These are phyloP conservation scores for Musa beccarii DNA, from an alignment of 176 grass and related monocot genomes.

Conservation along the genomic window DNA sequence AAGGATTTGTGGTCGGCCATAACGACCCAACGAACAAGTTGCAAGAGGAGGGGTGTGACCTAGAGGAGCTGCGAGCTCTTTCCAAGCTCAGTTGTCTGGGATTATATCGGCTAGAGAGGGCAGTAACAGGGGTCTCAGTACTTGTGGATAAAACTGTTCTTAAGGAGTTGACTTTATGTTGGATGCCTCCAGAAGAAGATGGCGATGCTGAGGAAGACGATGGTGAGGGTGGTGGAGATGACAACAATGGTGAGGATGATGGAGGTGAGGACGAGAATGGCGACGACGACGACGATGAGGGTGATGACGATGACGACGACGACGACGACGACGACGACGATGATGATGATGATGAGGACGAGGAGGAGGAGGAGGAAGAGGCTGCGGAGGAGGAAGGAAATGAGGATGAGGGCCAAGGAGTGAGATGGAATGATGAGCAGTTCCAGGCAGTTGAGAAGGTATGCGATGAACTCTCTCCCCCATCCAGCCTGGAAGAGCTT, in stretches of 20 bases:
- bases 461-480: slow-evolving; percentile 58
- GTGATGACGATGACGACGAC: neutral
- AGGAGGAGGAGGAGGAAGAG: slow-evolving; percentile 23
- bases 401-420: slow-evolving; percentile 19
- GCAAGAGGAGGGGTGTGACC: slow-evolving; percentile 37
- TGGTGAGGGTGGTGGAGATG: neutral
- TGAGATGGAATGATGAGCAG: neutral
- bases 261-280: slow-evolving; percentile 28
- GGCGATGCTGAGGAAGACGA: slow-evolving; percentile 13
- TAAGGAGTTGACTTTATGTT: slow-evolving; percentile 48
- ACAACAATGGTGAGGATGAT: slow-evolving; percentile 16
- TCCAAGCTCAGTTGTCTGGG: slow-evolving; percentile 61
- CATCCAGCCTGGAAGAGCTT: slow-evolving; percentile 50
- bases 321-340: slow-evolving; percentile 15
- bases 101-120: slow-evolving; percentile 54
- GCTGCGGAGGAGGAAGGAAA: slow-evolving; percentile 17
- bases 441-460: slow-evolving; percentile 48
- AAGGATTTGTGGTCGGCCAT: slow-evolving; percentile 25
- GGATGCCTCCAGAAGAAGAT: slow-evolving; percentile 19
- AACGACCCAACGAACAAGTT: slow-evolving; percentile 2
- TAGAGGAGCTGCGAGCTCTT: slow-evolving; percentile 48
- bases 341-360: slow-evolving; percentile 14
- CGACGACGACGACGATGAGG: neutral
- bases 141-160: slow-evolving; percentile 55
- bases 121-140: slow-evolving; percentile 38